phyloP scores from a whole-genome alignment of 1,139 yeast genomes.

The Pichia sp. region DNA sequence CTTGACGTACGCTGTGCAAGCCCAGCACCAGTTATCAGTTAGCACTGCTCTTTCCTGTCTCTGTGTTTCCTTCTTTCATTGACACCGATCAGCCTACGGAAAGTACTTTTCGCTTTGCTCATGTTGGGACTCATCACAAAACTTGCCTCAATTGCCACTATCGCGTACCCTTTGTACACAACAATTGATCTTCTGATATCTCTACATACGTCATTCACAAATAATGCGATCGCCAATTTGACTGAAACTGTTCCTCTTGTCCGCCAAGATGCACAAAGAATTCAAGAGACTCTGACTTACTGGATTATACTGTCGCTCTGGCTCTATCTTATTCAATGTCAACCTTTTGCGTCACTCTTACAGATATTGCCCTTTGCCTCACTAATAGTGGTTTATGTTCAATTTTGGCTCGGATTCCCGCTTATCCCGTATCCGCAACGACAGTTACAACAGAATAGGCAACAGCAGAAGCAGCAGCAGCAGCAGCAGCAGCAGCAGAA shows the following conservation, averaged over 20 bases:
- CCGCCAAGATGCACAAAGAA: constrained; percentile 4
- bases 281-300: constrained; percentile 43
- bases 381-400: constrained; percentile 34
- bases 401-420: constrained; percentile 51
- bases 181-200: constrained; percentile 1
- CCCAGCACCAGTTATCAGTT: too few relatives aligned
- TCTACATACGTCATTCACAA: background rate
- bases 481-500: background rate
- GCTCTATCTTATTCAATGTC: constrained; percentile 31
- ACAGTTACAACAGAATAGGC: too few relatives aligned
- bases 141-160: background rate
- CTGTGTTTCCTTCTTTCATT: too few relatives aligned
- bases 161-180: constrained; percentile 5
- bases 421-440: constrained; percentile 15
- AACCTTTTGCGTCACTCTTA: constrained; percentile 27
- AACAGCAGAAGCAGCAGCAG: too few relatives aligned
- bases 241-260: constrained; percentile 9
- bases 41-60: too few relatives aligned
- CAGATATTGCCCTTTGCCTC: constrained; percentile 43
- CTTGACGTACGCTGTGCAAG: too few relatives aligned
- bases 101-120: too few relatives aligned
- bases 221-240: constrained; percentile 4
- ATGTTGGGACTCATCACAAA: background rate
- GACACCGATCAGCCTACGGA: too few relatives aligned
- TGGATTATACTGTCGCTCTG: constrained; percentile 46